Conservation (phyloP, 257 asterid species). For the Verbena officinalis region DNA sequence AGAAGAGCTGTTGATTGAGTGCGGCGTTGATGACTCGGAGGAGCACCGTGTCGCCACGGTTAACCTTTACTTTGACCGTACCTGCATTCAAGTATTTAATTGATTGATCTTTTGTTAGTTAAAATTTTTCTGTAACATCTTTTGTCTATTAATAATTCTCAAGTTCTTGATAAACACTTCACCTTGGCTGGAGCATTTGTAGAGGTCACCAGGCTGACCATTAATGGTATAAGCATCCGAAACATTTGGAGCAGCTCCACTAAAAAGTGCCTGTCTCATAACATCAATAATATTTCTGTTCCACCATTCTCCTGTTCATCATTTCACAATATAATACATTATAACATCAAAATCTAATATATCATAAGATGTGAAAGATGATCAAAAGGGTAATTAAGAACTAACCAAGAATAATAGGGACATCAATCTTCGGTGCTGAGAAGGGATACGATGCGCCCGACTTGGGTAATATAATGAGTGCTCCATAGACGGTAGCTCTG, state of each 20-base stretch:
- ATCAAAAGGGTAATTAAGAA: too few species aligned
- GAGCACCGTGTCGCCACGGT: constrained; percentile 51
- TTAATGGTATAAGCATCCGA: constrained; percentile 57
- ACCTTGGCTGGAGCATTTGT: constrained; percentile 51
- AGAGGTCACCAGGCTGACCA: constrained; percentile 60
- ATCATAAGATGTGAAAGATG: not conserved
- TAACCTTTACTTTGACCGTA: constrained; percentile 48
- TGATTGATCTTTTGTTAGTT: not conserved
- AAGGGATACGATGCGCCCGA: constrained; percentile 55
- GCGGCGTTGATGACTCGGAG: constrained; percentile 72
- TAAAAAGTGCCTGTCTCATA: constrained; percentile 38
- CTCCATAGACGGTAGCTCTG: constrained; percentile 77
- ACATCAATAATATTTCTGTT: constrained; percentile 38
- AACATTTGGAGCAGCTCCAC: constrained; percentile 54
- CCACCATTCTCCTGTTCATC: constrained; percentile 63
- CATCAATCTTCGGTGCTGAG: constrained; percentile 48
- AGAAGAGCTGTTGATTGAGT: constrained; percentile 68
- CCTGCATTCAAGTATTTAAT: constrained; percentile 29
- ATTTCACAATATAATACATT: not conserved
- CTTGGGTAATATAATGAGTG: constrained; percentile 60
- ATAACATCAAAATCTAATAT: not conserved
- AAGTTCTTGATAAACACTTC: not conserved
- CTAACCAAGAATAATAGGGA: constrained; percentile 65
- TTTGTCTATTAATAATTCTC: too few species aligned
- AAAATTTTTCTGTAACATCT: not conserved